phyloP scores from a whole-genome alignment of 31 red algal species.

The Endocladia muricata region DNA sequence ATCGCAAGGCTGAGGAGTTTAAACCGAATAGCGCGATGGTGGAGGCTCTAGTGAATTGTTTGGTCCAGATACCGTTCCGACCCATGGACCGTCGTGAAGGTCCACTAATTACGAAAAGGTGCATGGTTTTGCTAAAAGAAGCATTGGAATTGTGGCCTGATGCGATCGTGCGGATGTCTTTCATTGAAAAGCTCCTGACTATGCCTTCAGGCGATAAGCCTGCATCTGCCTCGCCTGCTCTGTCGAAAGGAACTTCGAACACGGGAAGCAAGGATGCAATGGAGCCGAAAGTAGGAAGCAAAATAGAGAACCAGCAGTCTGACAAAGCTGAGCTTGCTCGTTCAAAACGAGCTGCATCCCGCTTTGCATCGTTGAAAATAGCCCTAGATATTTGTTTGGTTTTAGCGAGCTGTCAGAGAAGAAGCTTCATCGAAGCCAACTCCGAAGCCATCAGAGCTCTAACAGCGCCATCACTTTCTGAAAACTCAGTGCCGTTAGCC shows the following conservation, averaged over 20 bases:
- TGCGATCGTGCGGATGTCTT: conserved; percentile 37
- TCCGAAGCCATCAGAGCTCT: conserved; percentile 40
- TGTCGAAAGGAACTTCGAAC: neutral
- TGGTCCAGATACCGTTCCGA: conserved; percentile 74
- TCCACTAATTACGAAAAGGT: conserved; percentile 63
- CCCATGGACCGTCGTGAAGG: conserved; percentile 57
- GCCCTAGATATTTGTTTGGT: conserved; percentile 47
- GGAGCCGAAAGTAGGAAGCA: neutral
- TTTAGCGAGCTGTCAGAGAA: conserved; percentile 41
- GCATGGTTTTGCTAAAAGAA: conserved; percentile 52
- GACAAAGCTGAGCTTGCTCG: conserved; percentile 32
- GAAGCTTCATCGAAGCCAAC: conserved; percentile 54
- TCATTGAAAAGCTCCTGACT: conserved; percentile 59
- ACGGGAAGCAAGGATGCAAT: neutral
- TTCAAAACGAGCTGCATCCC: conserved; percentile 35
- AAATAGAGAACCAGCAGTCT: neutral
- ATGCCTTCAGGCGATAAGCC: neutral
- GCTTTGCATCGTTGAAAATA: conserved; percentile 42
- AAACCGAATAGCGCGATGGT: conserved; percentile 46
- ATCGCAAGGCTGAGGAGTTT: conserved; percentile 58
- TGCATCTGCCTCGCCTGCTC: neutral
- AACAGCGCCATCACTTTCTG: conserved; percentile 53
- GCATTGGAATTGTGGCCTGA: conserved; percentile 71
- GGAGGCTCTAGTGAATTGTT: conserved; percentile 62
- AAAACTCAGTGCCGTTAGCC: conserved; percentile 18